Evolutionary conservation across 345 rosid genomes (phyloP), one percentile per base, ranked within the genome.

Genomic region (Syzygium jambos): DNA sequence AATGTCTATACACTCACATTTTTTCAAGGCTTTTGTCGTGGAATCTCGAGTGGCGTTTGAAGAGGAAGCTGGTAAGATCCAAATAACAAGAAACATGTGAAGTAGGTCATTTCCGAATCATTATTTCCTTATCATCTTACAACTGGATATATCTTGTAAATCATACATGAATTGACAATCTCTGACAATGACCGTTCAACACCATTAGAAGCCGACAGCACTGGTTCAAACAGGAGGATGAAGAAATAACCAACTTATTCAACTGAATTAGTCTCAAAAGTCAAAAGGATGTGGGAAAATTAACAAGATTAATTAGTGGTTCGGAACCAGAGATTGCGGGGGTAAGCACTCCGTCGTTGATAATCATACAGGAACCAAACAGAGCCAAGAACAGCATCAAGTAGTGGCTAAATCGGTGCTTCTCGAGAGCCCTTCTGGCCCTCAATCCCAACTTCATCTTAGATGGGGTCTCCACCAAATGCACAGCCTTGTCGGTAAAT

Each of bases 241-340:
- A 13, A 56, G 73, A 86, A 55, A 46, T 27, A 55, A 85, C 17
- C 46, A 43, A 87, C 46, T 41, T 23, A 14, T 51, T 84, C 10
- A 30, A 87, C 7, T 85, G n/a, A 46, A 88, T 80, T 10, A 65
- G 38, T 30, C 52, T 52, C 52, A 27, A 13, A 41, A 77, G 53
- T 80, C 34, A 87, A 84, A 27, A 5, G 29, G 52, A 52, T 38
- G 51, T 38, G 49, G 49, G 49, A 61, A 16, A 83, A 57, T 34
- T 34, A 10, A 90, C 30, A 86, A 73, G 7, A 78, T 73, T 86
- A 63, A 29, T 23, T 73, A 22, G 53, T n/a, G 77, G 38, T 54
- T 55, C 9, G 89, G 56, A 77, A 95, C 97, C 97, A 46, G 97
- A 93, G 85, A 95, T 90, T 23, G 97, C 93, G 8, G 95, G 97